phyloP scores from a whole-genome alignment of 1,284 basidiomycete genomes.

The Ceraceosorus bombacis region DNA sequence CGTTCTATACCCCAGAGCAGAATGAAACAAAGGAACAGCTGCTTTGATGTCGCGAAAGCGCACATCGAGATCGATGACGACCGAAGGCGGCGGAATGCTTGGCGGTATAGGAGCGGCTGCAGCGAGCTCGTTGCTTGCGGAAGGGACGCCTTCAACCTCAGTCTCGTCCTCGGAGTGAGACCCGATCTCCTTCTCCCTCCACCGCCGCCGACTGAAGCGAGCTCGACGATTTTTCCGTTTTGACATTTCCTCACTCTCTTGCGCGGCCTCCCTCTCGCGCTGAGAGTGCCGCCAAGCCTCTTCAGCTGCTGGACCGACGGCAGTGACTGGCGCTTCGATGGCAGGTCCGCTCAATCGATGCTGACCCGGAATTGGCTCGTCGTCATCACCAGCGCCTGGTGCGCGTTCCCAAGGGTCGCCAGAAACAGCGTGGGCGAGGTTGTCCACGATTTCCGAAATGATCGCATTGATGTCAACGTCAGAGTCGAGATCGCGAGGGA shows the following conservation, averaged over 20 bases:
- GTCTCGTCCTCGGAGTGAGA: not conserved
- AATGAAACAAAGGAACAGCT: conserved; percentile 62
- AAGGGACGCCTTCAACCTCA: not conserved
- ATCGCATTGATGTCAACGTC: conserved; percentile 69
- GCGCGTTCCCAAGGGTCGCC: conserved; percentile 22
- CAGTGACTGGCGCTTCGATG: conserved; percentile 61
- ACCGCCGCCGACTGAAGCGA: not conserved
- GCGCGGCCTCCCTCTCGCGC: conserved; percentile 2
- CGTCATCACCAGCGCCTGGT: conserved; percentile 27
- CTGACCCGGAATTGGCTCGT: conserved; percentile 74
- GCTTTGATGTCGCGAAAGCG: conserved; percentile 94
- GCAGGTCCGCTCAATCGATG: conserved; percentile 77
- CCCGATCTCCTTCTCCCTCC: not conserved
- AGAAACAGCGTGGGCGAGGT: conserved; percentile 54
- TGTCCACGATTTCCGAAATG: conserved; percentile 81
- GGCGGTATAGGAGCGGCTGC: conserved; percentile 12
- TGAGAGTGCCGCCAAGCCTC: conserved; percentile 30
- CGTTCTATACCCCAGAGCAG: conserved; percentile 71
- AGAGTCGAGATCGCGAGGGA: conserved; percentile 72
- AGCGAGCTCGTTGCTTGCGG: conserved; percentile 1
- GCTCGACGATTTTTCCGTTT: not conserved
- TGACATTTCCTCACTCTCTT: conserved; percentile 14
- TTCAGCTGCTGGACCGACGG: conserved; percentile 39
- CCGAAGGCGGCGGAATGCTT: conserved; percentile 43
- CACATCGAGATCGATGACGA: conserved; percentile 84